Evolutionary conservation across 2,329 filamentous ascomycete genomes (phyloP).

Genomic region (Fusarium begoniae): DNA sequence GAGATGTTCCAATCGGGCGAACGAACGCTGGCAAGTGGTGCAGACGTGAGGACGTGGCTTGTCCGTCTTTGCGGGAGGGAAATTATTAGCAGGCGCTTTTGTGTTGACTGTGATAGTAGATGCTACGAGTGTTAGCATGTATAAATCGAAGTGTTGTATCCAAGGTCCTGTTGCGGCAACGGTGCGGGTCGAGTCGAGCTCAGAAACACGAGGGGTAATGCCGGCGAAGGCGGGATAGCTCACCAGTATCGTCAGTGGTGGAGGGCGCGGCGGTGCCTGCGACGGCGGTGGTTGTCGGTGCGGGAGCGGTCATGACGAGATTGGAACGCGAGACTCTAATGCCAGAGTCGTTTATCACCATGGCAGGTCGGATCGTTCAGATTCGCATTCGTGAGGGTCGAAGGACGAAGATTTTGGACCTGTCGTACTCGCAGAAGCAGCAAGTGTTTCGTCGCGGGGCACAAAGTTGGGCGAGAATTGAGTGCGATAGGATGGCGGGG

Average conservation of each 20-base stretch:
- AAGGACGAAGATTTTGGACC: background rate
- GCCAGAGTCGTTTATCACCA: slow-evolving; percentile 54
- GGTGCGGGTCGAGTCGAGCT: slow-evolving; percentile 33
- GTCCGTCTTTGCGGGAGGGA: slow-evolving; percentile 92
- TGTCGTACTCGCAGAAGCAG: slow-evolving; percentile 19
- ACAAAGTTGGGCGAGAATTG: slow-evolving; percentile 36
- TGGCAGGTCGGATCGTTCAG: slow-evolving; percentile 37
- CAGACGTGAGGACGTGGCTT: slow-evolving; percentile 97
- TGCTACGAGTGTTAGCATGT: slow-evolving; percentile 50
- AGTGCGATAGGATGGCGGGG: slow-evolving; percentile 38
- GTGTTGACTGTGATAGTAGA: slow-evolving; percentile 64
- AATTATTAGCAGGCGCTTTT: slow-evolving; percentile 53
- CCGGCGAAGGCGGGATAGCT: slow-evolving; percentile 44
- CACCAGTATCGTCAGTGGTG: slow-evolving; percentile 53
- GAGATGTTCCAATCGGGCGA: slow-evolving; percentile 93
- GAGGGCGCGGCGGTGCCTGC: slow-evolving; percentile 41
- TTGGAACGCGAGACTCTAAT: slow-evolving; percentile 49
- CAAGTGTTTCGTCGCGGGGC: slow-evolving; percentile 38
- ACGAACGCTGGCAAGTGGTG: slow-evolving; percentile 88
- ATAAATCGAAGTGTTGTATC: slow-evolving; percentile 26
- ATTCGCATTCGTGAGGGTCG: slow-evolving; percentile 14
- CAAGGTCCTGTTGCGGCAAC: slow-evolving; percentile 18
- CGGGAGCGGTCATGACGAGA: slow-evolving; percentile 50
- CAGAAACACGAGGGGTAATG: slow-evolving; percentile 49
- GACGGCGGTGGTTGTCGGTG: slow-evolving; percentile 45